Evolutionary conservation across 257 asterid species (phyloP), one percentile per base, ranked within the genome.

Genomic region (Petunia axillaris): DNA sequence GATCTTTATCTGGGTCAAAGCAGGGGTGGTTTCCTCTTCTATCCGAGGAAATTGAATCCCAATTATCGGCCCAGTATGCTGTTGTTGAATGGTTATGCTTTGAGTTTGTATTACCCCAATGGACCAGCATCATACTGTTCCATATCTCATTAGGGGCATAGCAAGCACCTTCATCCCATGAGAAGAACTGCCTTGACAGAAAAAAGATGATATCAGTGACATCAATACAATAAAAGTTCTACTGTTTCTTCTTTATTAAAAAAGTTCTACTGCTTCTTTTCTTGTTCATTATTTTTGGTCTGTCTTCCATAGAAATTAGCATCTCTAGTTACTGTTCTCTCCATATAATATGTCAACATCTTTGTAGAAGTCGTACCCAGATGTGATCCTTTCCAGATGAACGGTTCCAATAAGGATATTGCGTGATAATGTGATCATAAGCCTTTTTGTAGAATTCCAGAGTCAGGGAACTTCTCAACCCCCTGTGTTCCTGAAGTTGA

Each of bases 131-230:
- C 91, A 87, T 91, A 86, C 99, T 93, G 89, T 90, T 90, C 98
- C 99, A 93, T 86, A 96, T 96, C 85, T 96, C 99, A 89, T 92
- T 96, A 4, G 99, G 98, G 76, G 99, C 98, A 89, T 91, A 93
- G 91, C 99, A 96, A 81, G 99, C 99, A 81, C 99, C 97, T 87
- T 96, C 99, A 81, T 96, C 99, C 99, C 99, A 96, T 81, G 97
- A 87, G 89, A 93, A 96, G 87, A 84, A 91, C 99, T 95, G 89
- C 83, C 86, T 85, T 84, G 85, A 83, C 84, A 86, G 16, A 86
- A 14, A 81, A 10, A 59, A 65, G 54, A 65, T 75, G 58, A 85
- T 81, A 89, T 80, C 65, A 37, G 77, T 15, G 58, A 79, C 44
- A 73, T 57, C 53, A 64, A 78, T 48, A 48, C 8, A 50, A 35